Conservation (phyloP, 768 basidiomycete genomes). For the Lactifluus piperatus region DNA sequence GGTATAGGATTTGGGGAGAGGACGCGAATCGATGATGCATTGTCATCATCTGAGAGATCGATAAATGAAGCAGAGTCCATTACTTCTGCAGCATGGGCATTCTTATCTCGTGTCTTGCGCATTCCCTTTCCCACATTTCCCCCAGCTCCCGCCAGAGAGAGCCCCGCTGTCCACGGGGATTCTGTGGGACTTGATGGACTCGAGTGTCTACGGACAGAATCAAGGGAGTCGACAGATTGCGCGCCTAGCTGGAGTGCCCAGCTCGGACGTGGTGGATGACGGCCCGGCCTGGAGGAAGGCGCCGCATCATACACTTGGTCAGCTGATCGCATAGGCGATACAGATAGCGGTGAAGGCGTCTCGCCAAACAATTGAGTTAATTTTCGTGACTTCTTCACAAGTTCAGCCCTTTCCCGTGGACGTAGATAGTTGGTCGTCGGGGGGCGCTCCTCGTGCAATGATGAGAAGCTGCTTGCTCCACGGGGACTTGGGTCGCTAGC, state of each 20-base stretch:
- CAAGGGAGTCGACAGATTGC: not conserved
- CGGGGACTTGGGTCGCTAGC: slow-evolving; percentile 12
- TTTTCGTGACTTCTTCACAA: slow-evolving; percentile 66
- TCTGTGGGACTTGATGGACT: slow-evolving; percentile 44
- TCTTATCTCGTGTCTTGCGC: not conserved
- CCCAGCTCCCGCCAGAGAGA: slow-evolving; percentile 1
- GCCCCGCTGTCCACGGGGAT: slow-evolving; percentile 22
- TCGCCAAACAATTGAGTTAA: slow-evolving; percentile 74
- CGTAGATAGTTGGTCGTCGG: slow-evolving; percentile 62
- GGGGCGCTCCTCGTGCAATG: slow-evolving; percentile 32
- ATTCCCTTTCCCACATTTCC: not conserved
- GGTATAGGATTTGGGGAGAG: not conserved
- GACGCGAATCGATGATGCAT: slow-evolving; percentile 19
- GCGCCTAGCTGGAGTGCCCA: not conserved
- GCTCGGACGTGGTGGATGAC: not conserved
- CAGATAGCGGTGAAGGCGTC: slow-evolving; percentile 32
- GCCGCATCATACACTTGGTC: not conserved
- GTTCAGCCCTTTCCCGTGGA: slow-evolving; percentile 58
- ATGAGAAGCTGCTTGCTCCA: slow-evolving; percentile 7
- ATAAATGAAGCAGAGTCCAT: slow-evolving; percentile 40
- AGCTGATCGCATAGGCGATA: slow-evolving; percentile 5
- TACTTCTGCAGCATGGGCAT: slow-evolving; percentile 2
- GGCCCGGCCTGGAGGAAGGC: not conserved
- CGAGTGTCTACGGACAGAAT: slow-evolving; percentile 41
- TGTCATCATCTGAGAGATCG: slow-evolving; percentile 61